Evolutionary conservation across 2,329 filamentous ascomycete species (phyloP), one percentile per base, ranked within the genome.

Genomic region (Colletotrichum gigasporum): DNA sequence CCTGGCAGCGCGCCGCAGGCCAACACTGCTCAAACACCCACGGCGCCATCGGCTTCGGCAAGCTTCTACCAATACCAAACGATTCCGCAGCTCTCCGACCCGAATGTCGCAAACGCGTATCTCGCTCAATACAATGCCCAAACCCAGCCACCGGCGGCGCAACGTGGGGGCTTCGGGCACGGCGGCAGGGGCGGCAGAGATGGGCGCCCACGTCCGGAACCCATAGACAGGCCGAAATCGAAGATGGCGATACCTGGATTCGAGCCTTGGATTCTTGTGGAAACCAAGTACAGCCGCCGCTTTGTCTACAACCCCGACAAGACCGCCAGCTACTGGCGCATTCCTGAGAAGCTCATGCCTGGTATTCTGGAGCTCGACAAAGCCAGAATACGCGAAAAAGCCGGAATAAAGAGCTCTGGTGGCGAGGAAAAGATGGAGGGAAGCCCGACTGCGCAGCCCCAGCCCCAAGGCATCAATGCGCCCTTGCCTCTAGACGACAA

Each of bases 291-390:
- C 67, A 92, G 93, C 20, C 85, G 96, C 61, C 87, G 94, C 54
- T 99, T 99, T 73, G 94, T 94, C 2, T 92, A 97, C 80, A 97
- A 99, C 70, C 87, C 90, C 0, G 85, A 86, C 56, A 97, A 95
- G 69, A 92, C 95, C 35, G 86, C 94, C 69, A 98, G 94, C 76
- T 94, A 94, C 76, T 99, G 96, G 96, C 93, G 93, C 72, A 96
- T 97, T 71, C 96, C 96, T 0, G 88, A 93, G 58, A 90, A 96
- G 74, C 84, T 99, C 34, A 90, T 94, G 85, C 89, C 91, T 65
- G 93, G 88, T 12, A 92, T 96, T 56, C 69, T 90, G 52, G 85
- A 88, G 67, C 80, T 93, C 58, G 93, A 97, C 76, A 88, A 91
- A 74, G 88, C 90, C 69, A 86, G 87, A 63, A 90, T 90, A 78